phyloP scores from a whole-genome alignment of 371 early-diverging fungal genomes.

The Mucor racemosus region DNA sequence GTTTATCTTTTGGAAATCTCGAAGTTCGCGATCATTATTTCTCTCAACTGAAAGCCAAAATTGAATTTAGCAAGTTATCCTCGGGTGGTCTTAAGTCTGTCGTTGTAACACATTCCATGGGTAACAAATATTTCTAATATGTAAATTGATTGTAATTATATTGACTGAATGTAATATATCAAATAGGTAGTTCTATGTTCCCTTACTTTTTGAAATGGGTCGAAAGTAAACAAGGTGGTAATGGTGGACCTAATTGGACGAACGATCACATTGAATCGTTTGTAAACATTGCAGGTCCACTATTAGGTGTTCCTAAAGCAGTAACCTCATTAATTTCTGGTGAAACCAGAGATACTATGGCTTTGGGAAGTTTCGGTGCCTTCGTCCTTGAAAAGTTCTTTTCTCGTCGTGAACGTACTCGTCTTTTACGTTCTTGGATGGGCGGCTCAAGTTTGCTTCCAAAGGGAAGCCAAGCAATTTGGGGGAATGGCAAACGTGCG shows the following conservation, averaged over 20 bases:
- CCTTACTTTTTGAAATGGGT: conserved; percentile 95
- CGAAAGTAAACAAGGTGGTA: conserved; percentile 72
- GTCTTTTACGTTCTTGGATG: conserved; percentile 86
- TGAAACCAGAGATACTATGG: conserved; percentile 90
- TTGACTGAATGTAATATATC: not conserved
- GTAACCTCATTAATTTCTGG: conserved; percentile 76
- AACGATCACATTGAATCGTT: conserved; percentile 82
- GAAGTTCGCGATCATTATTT: conserved; percentile 89
- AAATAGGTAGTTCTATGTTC: conserved; percentile 39
- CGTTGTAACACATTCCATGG: conserved; percentile 71
- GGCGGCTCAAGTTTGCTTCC: conserved; percentile 81
- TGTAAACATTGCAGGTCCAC: conserved; percentile 88
- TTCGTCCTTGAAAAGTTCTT: conserved; percentile 89
- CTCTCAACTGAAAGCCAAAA: conserved; percentile 73
- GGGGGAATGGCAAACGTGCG: conserved; percentile 73
- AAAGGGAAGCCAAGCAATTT: conserved; percentile 85
- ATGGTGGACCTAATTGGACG: conserved; percentile 82
- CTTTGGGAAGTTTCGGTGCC: conserved; percentile 77
- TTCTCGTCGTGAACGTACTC: conserved; percentile 75
- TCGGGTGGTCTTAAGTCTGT: conserved; percentile 69
- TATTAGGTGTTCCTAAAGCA: conserved; percentile 91
- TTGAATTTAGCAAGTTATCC: conserved; percentile 66
- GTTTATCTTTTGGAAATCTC: conserved; percentile 82
- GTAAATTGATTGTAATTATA: too few species aligned
- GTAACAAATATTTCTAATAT: conserved; percentile 21